phyloP scores from a whole-genome alignment of 192 early-diverging fungal genomes.

The Linderina pennispora region DNA sequence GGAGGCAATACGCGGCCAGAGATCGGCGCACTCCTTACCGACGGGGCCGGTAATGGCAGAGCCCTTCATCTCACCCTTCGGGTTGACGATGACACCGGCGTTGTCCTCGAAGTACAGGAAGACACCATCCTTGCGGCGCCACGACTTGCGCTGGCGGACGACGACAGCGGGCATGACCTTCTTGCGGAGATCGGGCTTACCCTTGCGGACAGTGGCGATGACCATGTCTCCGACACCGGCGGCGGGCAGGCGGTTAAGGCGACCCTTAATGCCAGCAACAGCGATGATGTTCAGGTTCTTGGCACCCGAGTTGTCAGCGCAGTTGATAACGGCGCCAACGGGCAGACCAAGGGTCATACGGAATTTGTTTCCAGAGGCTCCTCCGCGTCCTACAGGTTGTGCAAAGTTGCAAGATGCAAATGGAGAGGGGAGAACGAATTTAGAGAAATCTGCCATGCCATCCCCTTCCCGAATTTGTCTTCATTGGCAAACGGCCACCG shows the following conservation, averaged over 20 bases:
- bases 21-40: conserved; percentile 99
- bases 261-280: conserved; percentile 91
- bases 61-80: conserved; percentile 99
- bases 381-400: conserved; percentile 40
- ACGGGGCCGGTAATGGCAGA: conserved; percentile 99
- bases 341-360: conserved; percentile 99
- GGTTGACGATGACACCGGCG: conserved; percentile 99
- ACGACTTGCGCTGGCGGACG: conserved; percentile 98
- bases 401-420: background rate
- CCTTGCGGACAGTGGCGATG: conserved; percentile 99
- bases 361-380: conserved; percentile 91
- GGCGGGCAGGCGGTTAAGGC: conserved; percentile 95
- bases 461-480: no score
- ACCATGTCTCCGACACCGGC: conserved; percentile 99
- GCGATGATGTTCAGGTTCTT: conserved; percentile 99
- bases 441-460: no score
- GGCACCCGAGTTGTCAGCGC: conserved; percentile 99
- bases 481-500: no score
- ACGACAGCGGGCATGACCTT: conserved; percentile 99
- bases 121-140: conserved; percentile 98
- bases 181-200: conserved; percentile 99
- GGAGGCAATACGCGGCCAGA: conserved; percentile 99
- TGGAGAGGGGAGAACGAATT: background rate
- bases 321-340: conserved; percentile 97
- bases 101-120: conserved; percentile 99